Conservation (phyloP, 192 early-diverging fungal genomes). For the Dissophora globulifera region DNA sequence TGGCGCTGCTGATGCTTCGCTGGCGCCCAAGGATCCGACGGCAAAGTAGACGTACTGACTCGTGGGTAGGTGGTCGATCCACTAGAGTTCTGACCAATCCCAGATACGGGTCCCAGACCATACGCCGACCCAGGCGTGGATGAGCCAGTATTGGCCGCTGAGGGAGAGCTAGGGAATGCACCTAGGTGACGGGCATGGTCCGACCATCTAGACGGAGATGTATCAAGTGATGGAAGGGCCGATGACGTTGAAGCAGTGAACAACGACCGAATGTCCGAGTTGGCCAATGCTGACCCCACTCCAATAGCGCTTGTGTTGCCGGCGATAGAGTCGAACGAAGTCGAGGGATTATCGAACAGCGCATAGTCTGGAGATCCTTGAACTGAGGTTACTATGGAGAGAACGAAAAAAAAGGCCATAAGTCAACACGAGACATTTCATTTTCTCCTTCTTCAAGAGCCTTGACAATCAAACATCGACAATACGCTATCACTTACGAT, state of each 20-base stretch:
- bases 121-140: conserved; percentile 1
- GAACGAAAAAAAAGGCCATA: too few relatives aligned
- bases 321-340: conserved; percentile 2
- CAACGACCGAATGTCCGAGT: conserved; percentile 24
- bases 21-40: conserved; percentile 32
- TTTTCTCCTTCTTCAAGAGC: too few relatives aligned
- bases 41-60: conserved; percentile 12
- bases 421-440: too few relatives aligned
- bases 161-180: conserved; percentile 15
- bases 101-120: conserved; percentile 6
- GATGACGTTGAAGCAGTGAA: conserved; percentile 8
- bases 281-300: too few relatives aligned
- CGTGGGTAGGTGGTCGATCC: conserved; percentile 10
- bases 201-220: conserved; percentile 34
- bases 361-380: conserved; percentile 22
- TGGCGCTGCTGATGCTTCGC: conserved; percentile 21
- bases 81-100: conserved; percentile 8
- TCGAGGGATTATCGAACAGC: conserved; percentile 20
- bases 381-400: neutral
- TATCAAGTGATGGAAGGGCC: conserved; percentile 7
- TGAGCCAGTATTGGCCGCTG: neutral
- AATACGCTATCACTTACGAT: neutral
- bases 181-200: conserved; percentile 28
- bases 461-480: neutral
- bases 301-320: neutral